Conservation (phyloP, 148 eudicot genomes). For the Persicaria maculosa region DNA sequence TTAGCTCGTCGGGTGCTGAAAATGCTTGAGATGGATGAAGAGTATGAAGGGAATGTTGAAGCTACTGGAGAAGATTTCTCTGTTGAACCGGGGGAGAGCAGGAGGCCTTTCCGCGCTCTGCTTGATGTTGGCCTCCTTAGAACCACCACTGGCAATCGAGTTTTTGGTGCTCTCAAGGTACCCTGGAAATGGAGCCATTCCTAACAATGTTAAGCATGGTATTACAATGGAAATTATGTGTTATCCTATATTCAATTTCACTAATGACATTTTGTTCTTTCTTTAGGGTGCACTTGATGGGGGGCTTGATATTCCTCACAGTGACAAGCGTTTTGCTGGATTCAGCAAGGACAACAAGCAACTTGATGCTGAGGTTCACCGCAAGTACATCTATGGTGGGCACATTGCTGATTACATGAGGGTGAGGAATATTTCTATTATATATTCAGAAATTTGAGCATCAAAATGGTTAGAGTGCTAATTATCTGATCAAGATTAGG, state of each 20-base stretch:
- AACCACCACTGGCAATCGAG: slow-evolving; percentile 81
- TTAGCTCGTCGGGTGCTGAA: slow-evolving; percentile 66
- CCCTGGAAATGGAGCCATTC: not conserved
- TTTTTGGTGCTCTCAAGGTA: slow-evolving; percentile 85
- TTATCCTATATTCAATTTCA: not conserved
- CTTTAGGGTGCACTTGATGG: slow-evolving; percentile 70
- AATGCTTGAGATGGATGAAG: slow-evolving; percentile 60
- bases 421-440: slow-evolving; percentile 20
- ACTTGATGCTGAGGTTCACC: slow-evolving; percentile 68
- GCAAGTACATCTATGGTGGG: slow-evolving; percentile 76
- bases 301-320: slow-evolving; percentile 64
- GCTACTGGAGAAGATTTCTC: slow-evolving; percentile 81
- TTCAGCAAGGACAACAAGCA: slow-evolving; percentile 56
- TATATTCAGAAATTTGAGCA: not conserved
- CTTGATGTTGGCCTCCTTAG: slow-evolving; percentile 72
- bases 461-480: not conserved
- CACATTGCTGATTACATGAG: slow-evolving; percentile 75
- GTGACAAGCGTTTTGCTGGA: slow-evolving; percentile 84
- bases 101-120: slow-evolving; percentile 91
- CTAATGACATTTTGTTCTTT: not conserved
- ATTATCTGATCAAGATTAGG: not conserved
- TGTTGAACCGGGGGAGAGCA: slow-evolving; percentile 68
- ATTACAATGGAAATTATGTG: not conserved
- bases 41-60: slow-evolving; percentile 73
- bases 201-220: not conserved